Base-by-base conservation (phyloP, 805 yeast species). In the Brettanomyces nanus region DNA sequence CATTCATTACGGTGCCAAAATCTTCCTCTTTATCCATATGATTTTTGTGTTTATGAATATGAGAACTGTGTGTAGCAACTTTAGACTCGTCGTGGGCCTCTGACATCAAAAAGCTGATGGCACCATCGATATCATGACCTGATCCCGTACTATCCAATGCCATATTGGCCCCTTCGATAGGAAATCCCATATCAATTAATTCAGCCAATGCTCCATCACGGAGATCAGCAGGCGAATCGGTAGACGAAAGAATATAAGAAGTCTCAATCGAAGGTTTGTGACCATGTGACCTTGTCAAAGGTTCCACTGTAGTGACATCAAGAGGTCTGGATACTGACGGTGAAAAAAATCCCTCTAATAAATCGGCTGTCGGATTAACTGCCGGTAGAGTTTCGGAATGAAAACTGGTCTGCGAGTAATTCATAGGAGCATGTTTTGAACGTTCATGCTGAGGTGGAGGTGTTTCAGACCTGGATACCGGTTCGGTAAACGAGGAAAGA, bases 101-200 rank as follows among this genome's bases (percentile, higher is more conserved):
- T 9, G 25, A 14, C 18, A 18, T 79, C 26, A 85, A 63, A 45
- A 61, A 71, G 35, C 76, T 74, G 17, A 84, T 80, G 22, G 94
- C 87, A 19, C 63, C 68, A 40, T 79, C 73, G 6, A 84, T 63
- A 46, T 81, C 74, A 5, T 68, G 53, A 0, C 87, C 85, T 25
- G 61, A 50, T 1, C 52, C 55, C 0, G 79, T 73, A 33, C 64
- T 59, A 6, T 59, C 67, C 27, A 85, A 63, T 0, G 94, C 94
- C 3, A 61, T 58, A 19, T 66, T 69, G 4, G 92, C 77, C 37
- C 67, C 72, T 2, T 74, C 77, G 1, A 71, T 61, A 1, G 80
- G 58, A 49, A 85, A 85, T 3, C 95, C 95, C 76, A 85, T 85
- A 42, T 85, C 92, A 3, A 83, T 58, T 31, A 85, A 63, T 46